Percentiles rank a stretch among this genome's conserved stretches.
These are phyloP conservation scores for Tothia fuscella DNA, from an alignment of 2,329 filamentous ascomycete species.

Conservation along the genomic window DNA sequence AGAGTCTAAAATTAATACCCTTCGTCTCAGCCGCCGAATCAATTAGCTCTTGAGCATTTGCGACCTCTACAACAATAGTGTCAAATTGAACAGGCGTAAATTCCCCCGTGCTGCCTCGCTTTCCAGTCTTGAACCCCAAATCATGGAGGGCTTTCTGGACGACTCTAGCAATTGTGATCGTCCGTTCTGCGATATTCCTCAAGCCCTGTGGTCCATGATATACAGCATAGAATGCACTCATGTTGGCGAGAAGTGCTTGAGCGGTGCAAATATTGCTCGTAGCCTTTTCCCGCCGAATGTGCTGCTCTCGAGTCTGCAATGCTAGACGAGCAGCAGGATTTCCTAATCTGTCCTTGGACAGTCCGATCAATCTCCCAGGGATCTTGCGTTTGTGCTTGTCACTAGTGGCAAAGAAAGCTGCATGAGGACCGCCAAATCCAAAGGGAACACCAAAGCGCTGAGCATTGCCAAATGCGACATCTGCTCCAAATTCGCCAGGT, in stretches of 20 bases:
- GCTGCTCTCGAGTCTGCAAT: constrained; percentile 87
- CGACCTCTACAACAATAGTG: constrained; percentile 58
- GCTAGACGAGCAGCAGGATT: constrained; percentile 71
- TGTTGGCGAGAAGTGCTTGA: constrained; percentile 86
- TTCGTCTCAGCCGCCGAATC: constrained; percentile 38
- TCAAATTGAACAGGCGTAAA: constrained; percentile 83
- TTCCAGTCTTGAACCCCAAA: constrained; percentile 52
- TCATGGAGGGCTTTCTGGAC: constrained; percentile 52
- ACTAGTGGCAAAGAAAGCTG: constrained; percentile 85
- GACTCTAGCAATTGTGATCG: constrained; percentile 58
- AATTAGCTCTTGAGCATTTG: constrained; percentile 40
- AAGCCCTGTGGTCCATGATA: constrained; percentile 84
- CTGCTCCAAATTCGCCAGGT: constrained; percentile 87
- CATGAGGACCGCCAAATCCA: constrained; percentile 88
- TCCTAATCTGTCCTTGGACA: constrained; percentile 83
- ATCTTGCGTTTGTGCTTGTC: constrained; percentile 93
- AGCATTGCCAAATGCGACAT: constrained; percentile 87
- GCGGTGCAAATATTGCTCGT: constrained; percentile 97
- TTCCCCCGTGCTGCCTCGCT: constrained; percentile 46
- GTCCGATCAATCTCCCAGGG: constrained; percentile 76
- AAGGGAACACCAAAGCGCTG: constrained; percentile 88
- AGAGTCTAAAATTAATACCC: constrained; percentile 49
- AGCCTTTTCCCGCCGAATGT: constrained; percentile 90
- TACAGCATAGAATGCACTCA: constrained; percentile 87
- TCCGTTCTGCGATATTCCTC: constrained; percentile 68